Evolutionary conservation across 1,139 yeast species (phyloP), one percentile per base, ranked within the genome.

Genomic region (Pichia sp.): DNA sequence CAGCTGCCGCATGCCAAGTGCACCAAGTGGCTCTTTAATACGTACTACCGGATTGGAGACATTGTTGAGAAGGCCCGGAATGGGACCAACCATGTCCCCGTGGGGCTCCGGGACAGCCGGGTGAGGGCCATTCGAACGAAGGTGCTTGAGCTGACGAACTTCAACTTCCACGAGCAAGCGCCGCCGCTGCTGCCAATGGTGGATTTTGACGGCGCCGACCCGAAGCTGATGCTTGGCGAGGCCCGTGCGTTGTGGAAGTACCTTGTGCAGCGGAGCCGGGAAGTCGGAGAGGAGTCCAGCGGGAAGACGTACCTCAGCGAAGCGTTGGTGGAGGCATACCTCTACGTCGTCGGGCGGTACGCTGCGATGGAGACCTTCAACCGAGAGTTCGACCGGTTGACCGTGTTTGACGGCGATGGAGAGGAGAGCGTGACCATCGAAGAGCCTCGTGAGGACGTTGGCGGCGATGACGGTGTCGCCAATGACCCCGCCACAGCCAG

Each of bases 221-320:
- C 67, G 62, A 10, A 65, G 64, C 32, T 82, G 58, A 72, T 88
- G 0, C 58, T 87, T 51, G 84, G 87, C 0, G 98, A 92, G 70
- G 82, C 95, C 0, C 77, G 82, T 54, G 98, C 98, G 0, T 57
- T 92, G 11, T 82, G 95, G 84, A 79, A 79, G 2, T 85, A 78
- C 63, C 15, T 44, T 10, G 11, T 31, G 34, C 11, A 31, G 34
- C 23, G 23, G 23, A 19, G 23, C 23, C 23, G 2, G 23, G 23
- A 19, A 3, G 23, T 19, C 23, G 23, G 23, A 19, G 23, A 19
- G 23, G 23, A 19, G 23, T 19, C 23, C 23, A 19, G 23, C 23
- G 23, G 23, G 23, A 19, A 19, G 23, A 3, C 23, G 0, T 68
- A 75, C 42, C 68, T 87, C 34, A 77, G 73, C 50, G 64, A 65